A percentile compares a stretch with the other conserved stretches of the same genome.
phyloP scores from a whole-genome alignment of 257 asterid species.

The Lycium ferocissimum region DNA sequence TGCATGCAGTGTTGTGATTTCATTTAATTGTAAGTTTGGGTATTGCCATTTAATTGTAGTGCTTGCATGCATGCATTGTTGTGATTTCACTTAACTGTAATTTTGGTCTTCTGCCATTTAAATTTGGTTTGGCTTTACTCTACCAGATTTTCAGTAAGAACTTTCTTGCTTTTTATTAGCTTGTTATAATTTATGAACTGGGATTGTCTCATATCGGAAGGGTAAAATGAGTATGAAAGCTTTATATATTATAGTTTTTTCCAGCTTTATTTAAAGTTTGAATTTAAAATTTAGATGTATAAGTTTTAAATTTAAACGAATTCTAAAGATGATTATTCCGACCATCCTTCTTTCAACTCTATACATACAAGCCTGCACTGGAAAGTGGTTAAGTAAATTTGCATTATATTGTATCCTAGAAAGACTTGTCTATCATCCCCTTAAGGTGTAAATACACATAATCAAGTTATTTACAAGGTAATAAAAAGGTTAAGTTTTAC shows the following conservation, averaged over 20 bases:
- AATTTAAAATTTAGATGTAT: not conserved
- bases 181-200: not conserved
- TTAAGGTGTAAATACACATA: too few relatives aligned
- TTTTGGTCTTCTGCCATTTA: not conserved
- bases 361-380: not conserved
- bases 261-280: too few relatives aligned
- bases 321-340: not conserved
- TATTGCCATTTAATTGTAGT: not conserved
- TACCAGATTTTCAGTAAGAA: not conserved
- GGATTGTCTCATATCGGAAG: not conserved
- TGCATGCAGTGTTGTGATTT: constrained; percentile 19
- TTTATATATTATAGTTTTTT: not conserved
- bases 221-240: not conserved
- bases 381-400: not conserved
- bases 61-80: not conserved
- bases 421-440: too few relatives aligned
- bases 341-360: not conserved
- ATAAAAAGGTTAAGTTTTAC: too few relatives aligned
- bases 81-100: not conserved
- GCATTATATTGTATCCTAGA: too few relatives aligned
- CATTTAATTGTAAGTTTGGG: not conserved
- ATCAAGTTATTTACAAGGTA: too few relatives aligned
- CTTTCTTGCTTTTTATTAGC: too few relatives aligned
- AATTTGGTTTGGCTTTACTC: not conserved
- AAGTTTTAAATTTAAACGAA: too few relatives aligned